Percentiles rank a stretch among this genome's conserved stretches.
Evolutionary conservation across 306 rosid genomes (phyloP).

Genomic region (Medicago truncatula): DNA sequence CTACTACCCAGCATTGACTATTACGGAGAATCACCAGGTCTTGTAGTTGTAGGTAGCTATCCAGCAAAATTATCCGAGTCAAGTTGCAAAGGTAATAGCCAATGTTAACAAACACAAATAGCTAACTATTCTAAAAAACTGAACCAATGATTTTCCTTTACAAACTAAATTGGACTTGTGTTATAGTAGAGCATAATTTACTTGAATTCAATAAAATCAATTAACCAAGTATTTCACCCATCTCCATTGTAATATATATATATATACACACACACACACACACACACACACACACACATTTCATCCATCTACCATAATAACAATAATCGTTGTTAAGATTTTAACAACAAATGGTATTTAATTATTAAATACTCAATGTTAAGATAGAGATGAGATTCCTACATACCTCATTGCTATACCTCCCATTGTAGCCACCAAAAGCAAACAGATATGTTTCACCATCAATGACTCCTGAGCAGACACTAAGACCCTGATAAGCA

Average conservation of each 20-base stretch:
- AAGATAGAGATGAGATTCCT: background rate
- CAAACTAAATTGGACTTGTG: constrained; percentile 2
- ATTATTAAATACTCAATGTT: background rate
- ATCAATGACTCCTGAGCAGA: constrained; percentile 71
- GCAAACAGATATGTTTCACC: constrained; percentile 81
- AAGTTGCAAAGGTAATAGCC: constrained; percentile 12
- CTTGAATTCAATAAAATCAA: constrained; percentile 19
- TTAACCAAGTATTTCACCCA: background rate
- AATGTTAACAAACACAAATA: background rate
- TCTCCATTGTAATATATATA: background rate
- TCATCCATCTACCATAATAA: background rate
- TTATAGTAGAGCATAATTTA: constrained; percentile 17
- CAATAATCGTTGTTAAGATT: background rate
- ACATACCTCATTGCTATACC: constrained; percentile 90
- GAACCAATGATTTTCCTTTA: constrained; percentile 22
- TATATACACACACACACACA: no score
- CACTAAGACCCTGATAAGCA: constrained; percentile 80
- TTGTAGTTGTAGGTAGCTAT: background rate
- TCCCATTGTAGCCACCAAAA: constrained; percentile 98
- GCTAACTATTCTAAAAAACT: constrained; percentile 3
- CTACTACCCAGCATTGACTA: constrained; percentile 20
- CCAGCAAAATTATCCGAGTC: background rate
- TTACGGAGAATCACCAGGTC: background rate
- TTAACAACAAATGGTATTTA: constrained; percentile 12
- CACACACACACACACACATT: no score